Evolutionary conservation across 805 yeast genomes (phyloP).

Genomic region (Saturnispora dispora): DNA sequence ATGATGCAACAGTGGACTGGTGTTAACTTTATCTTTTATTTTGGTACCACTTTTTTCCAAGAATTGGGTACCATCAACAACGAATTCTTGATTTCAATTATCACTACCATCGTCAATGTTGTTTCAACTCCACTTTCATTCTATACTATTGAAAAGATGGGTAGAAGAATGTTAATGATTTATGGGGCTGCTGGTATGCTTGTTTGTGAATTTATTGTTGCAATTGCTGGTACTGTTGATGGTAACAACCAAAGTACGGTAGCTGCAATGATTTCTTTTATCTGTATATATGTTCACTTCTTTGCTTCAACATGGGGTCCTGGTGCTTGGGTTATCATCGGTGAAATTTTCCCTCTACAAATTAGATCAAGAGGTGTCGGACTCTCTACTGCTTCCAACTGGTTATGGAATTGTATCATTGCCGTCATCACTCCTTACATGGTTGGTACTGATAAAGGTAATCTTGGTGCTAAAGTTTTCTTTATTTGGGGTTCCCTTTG

Average conservation of each 20-base stretch:
- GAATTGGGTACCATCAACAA: constrained; percentile 38
- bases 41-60: constrained; percentile 59
- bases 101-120: constrained; percentile 46
- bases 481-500: constrained; percentile 59
- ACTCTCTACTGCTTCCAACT: constrained; percentile 65
- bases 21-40: constrained; percentile 67
- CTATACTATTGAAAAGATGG: constrained; percentile 45
- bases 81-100: constrained; percentile 43
- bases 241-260: constrained; percentile 23
- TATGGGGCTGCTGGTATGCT: constrained; percentile 43
- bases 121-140: constrained; percentile 48
- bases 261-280: constrained; percentile 32
- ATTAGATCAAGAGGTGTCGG: constrained; percentile 69
- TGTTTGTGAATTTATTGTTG: constrained; percentile 53
- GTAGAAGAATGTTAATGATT: constrained; percentile 44
- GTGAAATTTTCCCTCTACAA: constrained; percentile 61
- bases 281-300: constrained; percentile 58
- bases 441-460: constrained; percentile 54
- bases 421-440: constrained; percentile 72
- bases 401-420: constrained; percentile 70
- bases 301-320: constrained; percentile 87
- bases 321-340: constrained; percentile 57
- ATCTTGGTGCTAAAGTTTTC: constrained; percentile 55
- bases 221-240: constrained; percentile 28
- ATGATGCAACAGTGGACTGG: constrained; percentile 71